Evolutionary conservation across 805 yeast species (phyloP), one percentile per base, ranked within the genome.

Genomic region (Priceomyces haplophilus): DNA sequence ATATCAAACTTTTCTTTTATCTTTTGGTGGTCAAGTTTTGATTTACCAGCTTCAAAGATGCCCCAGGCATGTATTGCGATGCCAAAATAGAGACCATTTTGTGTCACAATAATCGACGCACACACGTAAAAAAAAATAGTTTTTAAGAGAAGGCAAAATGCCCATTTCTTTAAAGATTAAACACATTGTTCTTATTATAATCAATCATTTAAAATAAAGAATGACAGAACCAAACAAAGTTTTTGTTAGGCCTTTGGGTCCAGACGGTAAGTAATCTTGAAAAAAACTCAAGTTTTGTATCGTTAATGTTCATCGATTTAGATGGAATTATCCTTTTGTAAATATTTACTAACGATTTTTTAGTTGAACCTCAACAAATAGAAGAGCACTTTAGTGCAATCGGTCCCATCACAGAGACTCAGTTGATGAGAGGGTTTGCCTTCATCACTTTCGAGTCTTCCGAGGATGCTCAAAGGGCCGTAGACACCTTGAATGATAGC

Each of bases 361-460:
- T 47, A 50, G 66, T 62, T 41, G 54, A 64, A 43, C 57, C 57
- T 30, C 79, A 82, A 47, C 86, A 83, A 55, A 66, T 85, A 42
- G 83, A 82, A 65, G 87, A 79, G 45, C 80, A 80, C 59, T 85
- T 85, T 59, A 62, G 80, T 16, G 75, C 79, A 43, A 75, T 74
- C 47, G 95, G 91, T 53, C 77, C 84, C 38, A 67, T 85, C 54
- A 71, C 74, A 48, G 88, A 83, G 57, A 79, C 83, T 41, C 81
- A 81, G 60, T 65, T 85, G 52, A 74, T 83, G 75, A 83, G 85
- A 55, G 96, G 96, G 34, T 86, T 82, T 58, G 97, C 95, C 19
- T 90, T 88, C 62, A 85, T 91, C 46, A 95, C 90, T 62, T 93
- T 80, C 56, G 88, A 80, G 61, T 78, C 75, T 50, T 73, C 79